Conservation (phyloP, 768 basidiomycete species). For the Scleroderma citrinum region DNA sequence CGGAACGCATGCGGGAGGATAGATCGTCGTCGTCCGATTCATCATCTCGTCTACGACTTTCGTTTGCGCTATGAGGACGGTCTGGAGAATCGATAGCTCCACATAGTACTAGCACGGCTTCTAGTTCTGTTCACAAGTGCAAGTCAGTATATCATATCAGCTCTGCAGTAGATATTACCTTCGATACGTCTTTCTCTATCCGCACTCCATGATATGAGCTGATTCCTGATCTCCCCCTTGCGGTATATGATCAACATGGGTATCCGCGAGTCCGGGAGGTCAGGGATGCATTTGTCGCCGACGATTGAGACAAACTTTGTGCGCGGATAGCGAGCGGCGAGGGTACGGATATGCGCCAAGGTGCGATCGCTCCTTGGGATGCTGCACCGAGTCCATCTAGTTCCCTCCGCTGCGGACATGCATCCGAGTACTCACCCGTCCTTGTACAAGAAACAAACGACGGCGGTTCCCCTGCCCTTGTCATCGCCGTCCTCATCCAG, state of each 20-base stretch:
- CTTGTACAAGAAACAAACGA: constrained; percentile 93
- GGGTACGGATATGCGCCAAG: constrained; percentile 55
- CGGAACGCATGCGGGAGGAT: constrained; percentile 52
- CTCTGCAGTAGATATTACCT: constrained; percentile 43
- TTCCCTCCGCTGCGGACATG: background rate
- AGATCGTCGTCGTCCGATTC: constrained; percentile 43
- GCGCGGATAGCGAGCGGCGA: constrained; percentile 81
- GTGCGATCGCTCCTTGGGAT: constrained; percentile 78
- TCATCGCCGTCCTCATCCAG: constrained; percentile 59
- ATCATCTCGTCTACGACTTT: constrained; percentile 32
- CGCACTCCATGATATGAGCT: constrained; percentile 80
- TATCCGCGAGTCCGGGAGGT: constrained; percentile 84
- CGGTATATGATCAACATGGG: constrained; percentile 93
- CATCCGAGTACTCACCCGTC: constrained; percentile 64
- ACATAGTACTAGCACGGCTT: constrained; percentile 59
- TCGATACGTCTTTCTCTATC: constrained; percentile 70
- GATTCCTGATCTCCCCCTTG: constrained; percentile 84
- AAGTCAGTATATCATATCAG: constrained; percentile 1
- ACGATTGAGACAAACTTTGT: constrained; percentile 96
- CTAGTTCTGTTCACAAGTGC: constrained; percentile 47
- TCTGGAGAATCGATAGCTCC: constrained; percentile 60
- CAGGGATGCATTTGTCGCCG: constrained; percentile 92
- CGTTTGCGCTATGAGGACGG: constrained; percentile 27
- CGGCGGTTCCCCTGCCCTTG: constrained; percentile 75
- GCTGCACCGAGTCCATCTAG: constrained; percentile 33